A percentile compares a stretch with the other conserved stretches of the same genome.
Evolutionary conservation across 2,329 filamentous ascomycete species (phyloP).

Genomic region (Colletotrichum euphorbiae): DNA sequence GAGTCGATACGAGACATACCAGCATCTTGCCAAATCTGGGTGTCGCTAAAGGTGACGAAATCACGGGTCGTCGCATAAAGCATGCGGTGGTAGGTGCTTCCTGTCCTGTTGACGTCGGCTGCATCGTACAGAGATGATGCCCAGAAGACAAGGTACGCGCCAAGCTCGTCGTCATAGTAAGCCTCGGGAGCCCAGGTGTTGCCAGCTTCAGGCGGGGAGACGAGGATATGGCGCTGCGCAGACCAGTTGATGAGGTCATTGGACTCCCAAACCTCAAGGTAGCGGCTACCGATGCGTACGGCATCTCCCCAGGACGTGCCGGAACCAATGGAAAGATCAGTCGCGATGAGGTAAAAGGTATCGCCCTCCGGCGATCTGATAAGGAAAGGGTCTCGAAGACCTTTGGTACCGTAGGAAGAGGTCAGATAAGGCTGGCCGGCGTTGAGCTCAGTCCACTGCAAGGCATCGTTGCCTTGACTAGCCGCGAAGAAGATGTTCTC

Average conservation of each 20-base stretch:
- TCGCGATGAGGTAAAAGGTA: conserved; percentile 64
- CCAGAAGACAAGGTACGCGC: conserved; percentile 61
- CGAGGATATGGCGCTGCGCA: conserved; percentile 60
- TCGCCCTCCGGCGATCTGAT: conserved; percentile 62
- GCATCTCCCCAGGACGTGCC: conserved; percentile 64
- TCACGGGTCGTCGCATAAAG: conserved; percentile 62
- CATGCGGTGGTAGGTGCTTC: conserved; percentile 63
- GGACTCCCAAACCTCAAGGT: conserved; percentile 66
- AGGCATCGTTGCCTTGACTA: conserved; percentile 63
- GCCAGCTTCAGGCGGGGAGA: conserved; percentile 61
- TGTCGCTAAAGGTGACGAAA: conserved; percentile 61
- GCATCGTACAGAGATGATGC: conserved; percentile 54
- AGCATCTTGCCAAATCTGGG: conserved; percentile 63
- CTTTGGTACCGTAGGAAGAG: conserved; percentile 60
- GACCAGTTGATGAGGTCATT: conserved; percentile 63
- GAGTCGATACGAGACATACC: conserved; percentile 64
- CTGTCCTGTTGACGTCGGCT: conserved; percentile 54
- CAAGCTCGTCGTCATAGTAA: conserved; percentile 58
- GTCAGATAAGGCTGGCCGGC: conserved; percentile 58
- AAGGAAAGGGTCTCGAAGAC: conserved; percentile 64
- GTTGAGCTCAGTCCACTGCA: conserved; percentile 63
- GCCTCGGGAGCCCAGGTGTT: conserved; percentile 67
- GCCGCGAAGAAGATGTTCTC: conserved; percentile 66
- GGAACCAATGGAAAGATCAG: conserved; percentile 65
- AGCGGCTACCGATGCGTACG: conserved; percentile 59